Evolutionary conservation across 2,329 filamentous ascomycete genomes (phyloP).

Genomic region (Sclerotinia minor): DNA sequence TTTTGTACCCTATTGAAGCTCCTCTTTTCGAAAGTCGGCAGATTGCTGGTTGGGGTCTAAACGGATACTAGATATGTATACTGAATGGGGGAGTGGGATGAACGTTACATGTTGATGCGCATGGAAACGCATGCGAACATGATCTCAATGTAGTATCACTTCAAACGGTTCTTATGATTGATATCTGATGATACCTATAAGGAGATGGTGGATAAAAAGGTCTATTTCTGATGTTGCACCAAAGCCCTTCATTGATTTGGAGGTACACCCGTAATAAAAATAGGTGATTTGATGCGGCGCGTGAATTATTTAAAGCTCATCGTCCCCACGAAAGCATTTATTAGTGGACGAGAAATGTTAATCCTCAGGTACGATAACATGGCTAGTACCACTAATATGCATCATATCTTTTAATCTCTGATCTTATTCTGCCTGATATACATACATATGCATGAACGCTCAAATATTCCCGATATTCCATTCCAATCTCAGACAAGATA

Average conservation of each 20-base stretch:
- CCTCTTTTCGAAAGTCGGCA: slow-evolving; percentile 2
- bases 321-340: not conserved
- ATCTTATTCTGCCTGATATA: not conserved
- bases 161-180: slow-evolving; percentile 5
- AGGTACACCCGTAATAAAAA: not conserved
- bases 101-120: not conserved
- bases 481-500: not conserved
- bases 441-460: not conserved
- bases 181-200: slow-evolving; percentile 9
- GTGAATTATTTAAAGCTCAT: slow-evolving; percentile 11
- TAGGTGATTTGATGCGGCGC: slow-evolving; percentile 3
- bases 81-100: not conserved
- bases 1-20: not conserved
- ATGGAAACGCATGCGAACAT: slow-evolving; percentile 19
- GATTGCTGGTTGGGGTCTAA: not conserved
- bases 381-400: not conserved
- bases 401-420: not conserved
- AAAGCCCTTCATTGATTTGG: not conserved
- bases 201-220: not conserved
- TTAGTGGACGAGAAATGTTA: not conserved
- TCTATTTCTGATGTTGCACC: not conserved
- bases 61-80: not conserved
- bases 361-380: not conserved
- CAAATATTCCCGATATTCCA: not conserved
- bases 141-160: slow-evolving; percentile 18